phyloP scores from a whole-genome alignment of 164 flowering plant genomes.

The Brasenia schreberi region DNA sequence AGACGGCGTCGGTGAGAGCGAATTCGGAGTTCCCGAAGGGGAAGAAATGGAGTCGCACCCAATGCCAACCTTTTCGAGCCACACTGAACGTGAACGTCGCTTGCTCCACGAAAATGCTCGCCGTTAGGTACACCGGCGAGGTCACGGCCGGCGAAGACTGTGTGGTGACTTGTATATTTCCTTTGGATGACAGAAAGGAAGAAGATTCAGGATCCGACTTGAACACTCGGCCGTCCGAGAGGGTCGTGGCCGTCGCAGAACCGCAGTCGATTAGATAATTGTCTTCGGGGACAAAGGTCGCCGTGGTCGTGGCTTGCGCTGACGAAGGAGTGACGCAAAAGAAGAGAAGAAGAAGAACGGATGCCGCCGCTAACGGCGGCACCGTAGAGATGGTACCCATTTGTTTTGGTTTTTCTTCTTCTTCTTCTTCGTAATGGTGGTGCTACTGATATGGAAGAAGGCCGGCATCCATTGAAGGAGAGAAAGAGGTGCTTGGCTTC shows the following conservation, averaged over 20 bases:
- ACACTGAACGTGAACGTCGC: constrained; percentile 43
- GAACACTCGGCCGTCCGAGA: constrained; percentile 42
- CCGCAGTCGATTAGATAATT: constrained; percentile 55
- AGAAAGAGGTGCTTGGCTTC: background rate
- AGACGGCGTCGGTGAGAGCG: constrained; percentile 29
- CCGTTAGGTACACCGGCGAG: constrained; percentile 17
- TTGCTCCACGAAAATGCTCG: constrained; percentile 32
- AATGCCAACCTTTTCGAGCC: constrained; percentile 52
- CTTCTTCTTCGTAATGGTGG: background rate
- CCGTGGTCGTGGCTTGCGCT: background rate
- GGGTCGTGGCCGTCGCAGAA: constrained; percentile 10
- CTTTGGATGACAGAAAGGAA: constrained; percentile 18
- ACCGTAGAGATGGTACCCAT: background rate
- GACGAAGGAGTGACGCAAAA: constrained; percentile 2
- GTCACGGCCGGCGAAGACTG: constrained; percentile 6
- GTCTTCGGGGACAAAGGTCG: constrained; percentile 32
- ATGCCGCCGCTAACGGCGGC: background rate
- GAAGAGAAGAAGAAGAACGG: background rate
- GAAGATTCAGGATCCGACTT: constrained; percentile 28
- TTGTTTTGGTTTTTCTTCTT: background rate
- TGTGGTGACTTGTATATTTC: constrained; percentile 21
- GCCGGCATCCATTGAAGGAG: background rate
- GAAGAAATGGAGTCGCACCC: constrained; percentile 62
- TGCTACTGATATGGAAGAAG: background rate
- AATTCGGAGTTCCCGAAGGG: constrained; percentile 26